Evolutionary conservation across 768 basidiomycete species (phyloP), one percentile per base, ranked within the genome.

Genomic region (Pisolithus orientalis): DNA sequence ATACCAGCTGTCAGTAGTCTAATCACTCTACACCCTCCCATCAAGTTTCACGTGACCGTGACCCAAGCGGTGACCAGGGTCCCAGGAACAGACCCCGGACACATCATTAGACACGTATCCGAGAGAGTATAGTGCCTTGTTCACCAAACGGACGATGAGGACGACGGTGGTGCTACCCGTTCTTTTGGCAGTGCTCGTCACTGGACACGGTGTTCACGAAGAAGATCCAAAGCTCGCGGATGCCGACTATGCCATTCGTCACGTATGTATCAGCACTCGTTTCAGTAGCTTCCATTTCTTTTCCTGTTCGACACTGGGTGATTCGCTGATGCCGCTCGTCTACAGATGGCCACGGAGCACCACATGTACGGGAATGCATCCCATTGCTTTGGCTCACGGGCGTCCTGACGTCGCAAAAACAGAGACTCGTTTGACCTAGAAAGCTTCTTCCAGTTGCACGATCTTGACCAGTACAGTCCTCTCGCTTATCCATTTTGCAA

Each of bases 361-460:
- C 90, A 92, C 65, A 90, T 90, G 86, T 89, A 70, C 59, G 71
- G 55, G 49, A 40, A 43, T 39, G 49, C 48, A 48, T 51, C 44
- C 46, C 24, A 6, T 44, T 54, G 45, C 28, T 31, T 17, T n/a
- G 6, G 2, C 46, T 16, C 8, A 31, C 29, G n/a, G 31, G 11
- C 11, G 34, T 11, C 45, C 43, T 24, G 47, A 28, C 31, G 34
- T 42, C 5, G 29, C n/a, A 49, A 28, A 13, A 52, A 17, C 62
- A 93, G 91, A 53, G 88, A 92, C 64, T 80, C 82, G 39, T 95
- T 90, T 59, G 93, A 87, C 62, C 71, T 81, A 40, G 76, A 83
- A 59, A 90, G 91, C 66, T 99, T 99, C 81, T 95, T 96, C 79
- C 84, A 88, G 55, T 74, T 99, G 11, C 95, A 99, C 70, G 95